A percentile compares a stretch with the other conserved stretches of the same genome.
Conservation (phyloP, 2,329 filamentous ascomycete genomes). For the Curvularia lunata region DNA sequence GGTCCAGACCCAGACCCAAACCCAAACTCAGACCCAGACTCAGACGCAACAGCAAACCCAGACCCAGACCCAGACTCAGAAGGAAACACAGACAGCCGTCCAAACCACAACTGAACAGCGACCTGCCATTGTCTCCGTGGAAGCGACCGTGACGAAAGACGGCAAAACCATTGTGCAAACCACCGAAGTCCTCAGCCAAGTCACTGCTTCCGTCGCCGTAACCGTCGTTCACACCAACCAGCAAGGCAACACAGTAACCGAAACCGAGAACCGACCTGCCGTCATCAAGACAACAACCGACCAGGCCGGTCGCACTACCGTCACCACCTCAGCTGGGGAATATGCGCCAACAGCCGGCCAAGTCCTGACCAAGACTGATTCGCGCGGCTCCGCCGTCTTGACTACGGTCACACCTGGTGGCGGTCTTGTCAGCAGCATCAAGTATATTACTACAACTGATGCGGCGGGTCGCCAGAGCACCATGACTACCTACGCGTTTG, state of each 20-base stretch:
- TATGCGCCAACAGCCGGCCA: constrained; percentile 47
- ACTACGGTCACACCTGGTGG: constrained; percentile 57
- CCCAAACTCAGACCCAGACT: neutral
- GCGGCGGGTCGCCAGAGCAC: constrained; percentile 45
- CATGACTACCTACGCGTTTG: constrained; percentile 54
- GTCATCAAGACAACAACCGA: constrained; percentile 50
- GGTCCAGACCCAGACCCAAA: constrained; percentile 9
- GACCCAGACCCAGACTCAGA: constrained; percentile 4
- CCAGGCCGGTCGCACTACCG: constrained; percentile 47
- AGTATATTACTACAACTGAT: constrained; percentile 47
- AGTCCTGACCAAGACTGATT: constrained; percentile 54
- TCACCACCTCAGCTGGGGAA: constrained; percentile 42
- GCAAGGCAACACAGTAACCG: constrained; percentile 46
- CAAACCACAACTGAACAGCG: constrained; percentile 21
- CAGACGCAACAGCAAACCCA: constrained; percentile 2
- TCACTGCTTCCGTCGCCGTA: constrained; percentile 49
- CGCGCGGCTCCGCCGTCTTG: constrained; percentile 49
- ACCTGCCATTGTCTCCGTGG: constrained; percentile 47
- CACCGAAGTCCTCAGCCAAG: constrained; percentile 50
- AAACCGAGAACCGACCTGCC: constrained; percentile 49
- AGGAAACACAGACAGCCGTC: constrained; percentile 11
- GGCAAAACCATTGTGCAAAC: constrained; percentile 48
- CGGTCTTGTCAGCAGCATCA: constrained; percentile 50
- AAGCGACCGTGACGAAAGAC: constrained; percentile 48
- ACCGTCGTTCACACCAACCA: constrained; percentile 50